These are phyloP conservation scores for Vitis cinerea DNA, from an alignment of 164 flowering plant genomes.

Conservation along the genomic window DNA sequence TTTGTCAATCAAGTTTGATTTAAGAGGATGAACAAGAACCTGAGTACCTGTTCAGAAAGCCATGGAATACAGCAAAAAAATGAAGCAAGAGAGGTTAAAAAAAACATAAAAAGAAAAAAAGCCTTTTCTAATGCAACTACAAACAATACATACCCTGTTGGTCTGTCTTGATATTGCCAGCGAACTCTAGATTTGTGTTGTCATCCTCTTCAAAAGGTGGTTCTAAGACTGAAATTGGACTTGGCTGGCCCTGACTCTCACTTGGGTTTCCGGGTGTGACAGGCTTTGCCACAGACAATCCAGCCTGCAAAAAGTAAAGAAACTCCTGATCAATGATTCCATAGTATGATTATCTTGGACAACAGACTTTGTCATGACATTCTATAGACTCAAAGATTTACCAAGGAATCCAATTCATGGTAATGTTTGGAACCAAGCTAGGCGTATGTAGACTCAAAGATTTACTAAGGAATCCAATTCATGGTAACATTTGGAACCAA, in stretches of 20 bases:
- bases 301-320: slow-evolving; percentile 31
- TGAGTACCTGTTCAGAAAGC: slow-evolving; percentile 31
- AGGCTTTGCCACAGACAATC: slow-evolving; percentile 25
- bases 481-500: background rate
- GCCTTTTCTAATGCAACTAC: background rate
- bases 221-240: slow-evolving; percentile 55
- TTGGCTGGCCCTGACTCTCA: slow-evolving; percentile 54
- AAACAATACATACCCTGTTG: slow-evolving; percentile 32
- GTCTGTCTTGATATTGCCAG: slow-evolving; percentile 30
- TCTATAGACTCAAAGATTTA: background rate
- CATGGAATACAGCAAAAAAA: background rate
- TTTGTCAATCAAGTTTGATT: slow-evolving; percentile 64
- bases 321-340: background rate
- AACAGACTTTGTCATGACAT: background rate
- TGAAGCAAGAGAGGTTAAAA: background rate
- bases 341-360: background rate
- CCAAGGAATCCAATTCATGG: background rate
- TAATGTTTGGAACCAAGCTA: background rate
- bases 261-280: slow-evolving; percentile 18
- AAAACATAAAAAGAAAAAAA: background rate
- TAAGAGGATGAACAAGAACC: slow-evolving; percentile 15
- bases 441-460: background rate
- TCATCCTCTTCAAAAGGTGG: slow-evolving; percentile 62
- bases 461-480: background rate
- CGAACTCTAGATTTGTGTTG: slow-evolving; percentile 26